These are phyloP conservation scores for Hibiscus mutabilis DNA, from an alignment of 345 rosid species.

Conservation along the genomic window DNA sequence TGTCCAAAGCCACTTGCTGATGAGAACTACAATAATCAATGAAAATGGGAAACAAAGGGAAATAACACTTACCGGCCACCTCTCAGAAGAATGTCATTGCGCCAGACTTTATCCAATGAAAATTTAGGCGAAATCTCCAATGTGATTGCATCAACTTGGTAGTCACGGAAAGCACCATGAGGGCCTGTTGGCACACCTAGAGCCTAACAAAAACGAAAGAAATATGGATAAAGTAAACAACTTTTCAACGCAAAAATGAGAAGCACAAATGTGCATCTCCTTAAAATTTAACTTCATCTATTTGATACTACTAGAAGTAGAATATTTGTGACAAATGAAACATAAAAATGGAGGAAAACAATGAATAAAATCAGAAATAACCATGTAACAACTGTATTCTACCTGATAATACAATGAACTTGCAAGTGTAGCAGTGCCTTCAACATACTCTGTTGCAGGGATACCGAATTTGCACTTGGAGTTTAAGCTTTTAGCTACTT, in stretches of 20 bases:
- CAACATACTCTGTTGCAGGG: slow-evolving; percentile 69
- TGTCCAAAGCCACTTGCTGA: neutral
- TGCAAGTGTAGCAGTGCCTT: slow-evolving; percentile 81
- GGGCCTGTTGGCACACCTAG: slow-evolving; percentile 91
- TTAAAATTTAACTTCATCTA: neutral
- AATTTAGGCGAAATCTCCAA: slow-evolving; percentile 65
- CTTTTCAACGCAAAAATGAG: neutral
- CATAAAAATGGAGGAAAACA: neutral
- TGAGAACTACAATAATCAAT: neutral
- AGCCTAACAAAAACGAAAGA: slow-evolving; percentile 43
- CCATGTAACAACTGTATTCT: slow-evolving; percentile 20
- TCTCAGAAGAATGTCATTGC: slow-evolving; percentile 57
- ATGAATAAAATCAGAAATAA: neutral
- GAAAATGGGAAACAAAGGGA: slow-evolving; percentile 9
- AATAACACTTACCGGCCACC: slow-evolving; percentile 59
- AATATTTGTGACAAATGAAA: neutral
- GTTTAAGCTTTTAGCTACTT: slow-evolving; percentile 47
- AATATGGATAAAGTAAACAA: slow-evolving; percentile 7
- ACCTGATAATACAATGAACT: slow-evolving; percentile 91
- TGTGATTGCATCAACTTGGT: slow-evolving; percentile 91
- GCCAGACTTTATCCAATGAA: slow-evolving; percentile 40
- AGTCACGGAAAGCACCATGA: slow-evolving; percentile 95
- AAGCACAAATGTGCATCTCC: neutral
- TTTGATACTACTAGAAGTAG: neutral
- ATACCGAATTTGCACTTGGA: slow-evolving; percentile 74